Evolutionary conservation across 495 filamentous ascomycete genomes (phyloP), one percentile per base, ranked within the genome.

Genomic region (Evansstolkia leycettana): DNA sequence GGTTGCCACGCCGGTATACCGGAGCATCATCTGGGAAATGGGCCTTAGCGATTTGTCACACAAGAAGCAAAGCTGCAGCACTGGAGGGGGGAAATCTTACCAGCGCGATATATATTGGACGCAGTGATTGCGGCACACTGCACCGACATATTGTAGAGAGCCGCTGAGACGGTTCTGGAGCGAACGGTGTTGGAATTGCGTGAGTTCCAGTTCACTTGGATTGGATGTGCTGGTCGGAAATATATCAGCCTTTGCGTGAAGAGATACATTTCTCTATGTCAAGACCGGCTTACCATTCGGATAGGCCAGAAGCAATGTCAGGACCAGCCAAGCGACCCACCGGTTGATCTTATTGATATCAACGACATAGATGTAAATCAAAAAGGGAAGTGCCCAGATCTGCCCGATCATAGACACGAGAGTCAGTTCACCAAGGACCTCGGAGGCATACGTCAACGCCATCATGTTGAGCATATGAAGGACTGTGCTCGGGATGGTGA

Each of bases 11-110:
- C 1, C 43, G 42, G 40, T 76, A 80, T n/a, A 61, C 48, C 0
- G 76, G 77, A 20, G 60, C 60, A 42, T 81, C 77, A 33, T 69
- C 52, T 74, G 28, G 55, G 5, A 68, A 69, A 43, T 84, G 84
- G 36, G 82, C 75, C 46, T 75, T 43, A 17, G 31, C 11, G 12
- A 27, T 15, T 10, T 9, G 4, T 9, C 4, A 23, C 20, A 5
- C 26, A 19, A 14, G 13, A 19, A 7, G 29, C 8, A 10, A 33
- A 37, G 24, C 16, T 10, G 31, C 47, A 47, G 10, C 41, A 48
- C 10, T 2, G 8, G 35, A 3, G 9, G 20, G 9, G 2, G 41
- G 5, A 59, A 37, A 48, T 54, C 52, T 62, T 61, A 42, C 64
- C 64, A 20, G 65, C 56, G 4, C 65, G 60, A 47, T 76, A 78